These are phyloP conservation scores for Scenedesmus sp. DNA, from an alignment of 163 green algal genomes.

Conservation along the genomic window DNA sequence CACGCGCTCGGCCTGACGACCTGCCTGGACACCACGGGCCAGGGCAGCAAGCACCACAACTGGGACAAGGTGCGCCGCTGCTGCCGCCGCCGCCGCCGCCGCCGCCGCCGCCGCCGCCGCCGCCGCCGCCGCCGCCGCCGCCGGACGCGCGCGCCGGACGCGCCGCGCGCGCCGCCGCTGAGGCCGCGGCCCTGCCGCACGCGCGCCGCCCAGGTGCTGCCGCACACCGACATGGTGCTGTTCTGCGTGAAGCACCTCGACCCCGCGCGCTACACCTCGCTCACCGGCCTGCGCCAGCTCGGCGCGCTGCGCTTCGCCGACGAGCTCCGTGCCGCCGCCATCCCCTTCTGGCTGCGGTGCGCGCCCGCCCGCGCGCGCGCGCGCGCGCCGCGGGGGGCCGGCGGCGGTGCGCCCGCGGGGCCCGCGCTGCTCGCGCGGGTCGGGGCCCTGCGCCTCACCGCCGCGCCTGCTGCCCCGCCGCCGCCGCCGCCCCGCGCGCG, in stretches of 20 bases:
- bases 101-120: conserved; percentile 1
- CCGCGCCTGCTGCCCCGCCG: too few relatives aligned
- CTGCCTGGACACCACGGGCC: conserved; percentile 73
- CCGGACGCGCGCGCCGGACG: neutral
- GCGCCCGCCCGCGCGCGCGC: too few relatives aligned
- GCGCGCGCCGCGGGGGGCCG: too few relatives aligned
- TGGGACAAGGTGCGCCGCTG: conserved; percentile 28
- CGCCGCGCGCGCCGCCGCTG: neutral
- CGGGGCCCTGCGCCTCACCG: too few relatives aligned
- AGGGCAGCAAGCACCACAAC: conserved; percentile 61
- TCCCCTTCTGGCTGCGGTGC: conserved; percentile 61
- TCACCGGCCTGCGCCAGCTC: conserved; percentile 53
- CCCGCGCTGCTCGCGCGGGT: too few relatives aligned
- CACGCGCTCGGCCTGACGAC: conserved; percentile 70
- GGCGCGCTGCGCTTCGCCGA: conserved; percentile 61
- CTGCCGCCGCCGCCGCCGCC: neutral
- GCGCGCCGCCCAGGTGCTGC: conserved; percentile 65
- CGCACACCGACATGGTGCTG: conserved; percentile 72
- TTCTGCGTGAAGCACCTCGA: conserved; percentile 76
- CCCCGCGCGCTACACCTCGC: conserved; percentile 30
- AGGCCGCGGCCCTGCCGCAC: neutral
- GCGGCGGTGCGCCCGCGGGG: too few relatives aligned
- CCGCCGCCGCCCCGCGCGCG: too few relatives aligned
- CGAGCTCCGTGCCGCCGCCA: conserved; percentile 54
- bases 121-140: too few relatives aligned